Base-by-base conservation (phyloP, 306 rosid species). In the Biancaea sappan region DNA sequence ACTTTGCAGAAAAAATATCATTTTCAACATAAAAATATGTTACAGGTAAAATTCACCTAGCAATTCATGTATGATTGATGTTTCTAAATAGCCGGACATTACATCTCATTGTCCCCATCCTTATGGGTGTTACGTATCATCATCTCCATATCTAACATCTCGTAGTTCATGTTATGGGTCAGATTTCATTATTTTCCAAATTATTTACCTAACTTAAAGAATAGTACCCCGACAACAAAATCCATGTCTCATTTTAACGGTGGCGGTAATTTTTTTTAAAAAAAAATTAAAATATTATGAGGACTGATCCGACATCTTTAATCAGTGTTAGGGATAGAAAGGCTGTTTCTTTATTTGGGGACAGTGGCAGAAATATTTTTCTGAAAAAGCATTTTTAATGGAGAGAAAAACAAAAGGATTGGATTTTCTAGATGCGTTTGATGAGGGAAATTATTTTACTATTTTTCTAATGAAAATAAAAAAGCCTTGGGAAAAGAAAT, bases 201-300 rank as follows among this genome's bases (percentile, higher is more conserved):
- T 72, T 81, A 85, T 85, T 74, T 61, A 66, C 76, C 78, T 47
- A 82, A 68, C 82, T 51, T 3, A 41, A 53, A 43, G 69, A 31
- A 24, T 25, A 25, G 51, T 48, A 32, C 77, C 70, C 83, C 86
- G 86, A 85, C 89, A 82, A 62, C 76, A 57, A 76, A 67, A 82
- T 82, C 73, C 65, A 34, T 73, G 80, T 73, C 84, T 66, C 78
- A 56, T 41, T 76, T 76, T 83, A 79, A 79, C 79, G 76, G 25
- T 71, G 76, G 74, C 32, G 38, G 34, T 14, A 53, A 52, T 46
- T 0, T 5, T n/a, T n/a, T n/a, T n/a, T n/a, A 2, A 15, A 21
- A 19, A 9, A 8, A 0, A n/a, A n/a, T n/a, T 5, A 0, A 22
- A 57, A 72, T 44, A 40, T 5, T 38, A 38, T 10, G 19, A n/a